Evolutionary conservation across 495 filamentous ascomycete genomes (phyloP), one percentile per base, ranked within the genome.

Genomic region (Penicillium crystallinum): DNA sequence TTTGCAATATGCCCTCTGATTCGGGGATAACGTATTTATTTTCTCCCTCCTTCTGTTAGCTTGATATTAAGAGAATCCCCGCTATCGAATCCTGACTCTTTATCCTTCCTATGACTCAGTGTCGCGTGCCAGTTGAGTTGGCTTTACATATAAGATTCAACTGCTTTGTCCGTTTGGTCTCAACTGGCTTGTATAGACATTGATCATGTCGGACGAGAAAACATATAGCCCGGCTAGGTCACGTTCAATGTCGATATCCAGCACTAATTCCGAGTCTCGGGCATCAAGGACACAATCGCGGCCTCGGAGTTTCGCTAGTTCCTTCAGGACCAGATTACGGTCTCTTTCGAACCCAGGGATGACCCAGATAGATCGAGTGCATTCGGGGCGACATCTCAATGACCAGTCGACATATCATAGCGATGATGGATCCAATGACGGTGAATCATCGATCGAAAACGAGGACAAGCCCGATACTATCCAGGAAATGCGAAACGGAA

Each of bases 161-260:
- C 6, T 45, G n/a, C 15, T 7, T 19, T 14, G 1, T 23, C 12
- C 25, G 17, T 1, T 29, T 11, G 15, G 4, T 49, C 3, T 48
- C n/a, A 12, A 23, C 14, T 41, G 25, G 11, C 18, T 27, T 30
- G 5, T 15, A 31, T 18, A 10, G 6, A 18, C 6, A 15, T 33
- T 17, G 18, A 42, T 31, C 8, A 50, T 50, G 47, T 41, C 47
- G 18, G 25, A 41, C n/a, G 17, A 40, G 4, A 50, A 41, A 50
- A 27, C 41, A 17, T 31, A 58, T 93, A 89, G 88, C 67, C 91
- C 49, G 87, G 82, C 47, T 30, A 52, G 39, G 22, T 41, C 57
- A 43, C 53, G 46, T 10, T 56, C 59, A 37, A 39, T 23, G 2
- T 56, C 56, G n/a, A 9, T 46, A 19, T 56, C 56, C 33, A 59